phyloP scores from a whole-genome alignment of 2,329 filamentous ascomycete genomes.

The Pseudocercospora ulei region DNA sequence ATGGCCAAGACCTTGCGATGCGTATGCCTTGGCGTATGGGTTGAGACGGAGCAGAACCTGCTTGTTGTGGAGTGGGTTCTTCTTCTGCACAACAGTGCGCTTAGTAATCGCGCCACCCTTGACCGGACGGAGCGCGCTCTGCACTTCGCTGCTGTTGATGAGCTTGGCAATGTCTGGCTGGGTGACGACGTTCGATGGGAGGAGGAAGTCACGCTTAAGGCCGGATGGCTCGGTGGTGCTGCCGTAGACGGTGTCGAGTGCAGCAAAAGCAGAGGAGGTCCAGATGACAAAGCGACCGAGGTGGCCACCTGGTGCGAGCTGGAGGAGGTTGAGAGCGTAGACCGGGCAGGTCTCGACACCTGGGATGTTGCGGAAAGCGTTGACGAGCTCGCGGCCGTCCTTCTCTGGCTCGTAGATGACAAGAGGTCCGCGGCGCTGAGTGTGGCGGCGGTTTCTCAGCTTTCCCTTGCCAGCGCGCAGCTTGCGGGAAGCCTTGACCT shows the following conservation, averaged over 20 bases:
- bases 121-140: slow-evolving; percentile 85
- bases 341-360: slow-evolving; percentile 95
- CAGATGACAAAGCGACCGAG: slow-evolving; percentile 98
- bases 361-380: slow-evolving; percentile 96
- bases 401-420: slow-evolving; percentile 94
- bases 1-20: slow-evolving; percentile 73
- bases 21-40: slow-evolving; percentile 88
- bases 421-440: slow-evolving; percentile 93
- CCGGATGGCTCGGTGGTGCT: slow-evolving; percentile 78
- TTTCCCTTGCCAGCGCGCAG: slow-evolving; percentile 98
- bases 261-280: slow-evolving; percentile 93
- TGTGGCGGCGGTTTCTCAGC: slow-evolving; percentile 89
- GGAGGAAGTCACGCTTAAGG: slow-evolving; percentile 98
- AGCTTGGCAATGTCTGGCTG: slow-evolving; percentile 94
- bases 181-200: slow-evolving; percentile 82
- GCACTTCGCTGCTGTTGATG: slow-evolving; percentile 98
- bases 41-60: slow-evolving; percentile 97
- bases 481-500: slow-evolving; percentile 95
- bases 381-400: slow-evolving; percentile 88
- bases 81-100: slow-evolving; percentile 90
- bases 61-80: slow-evolving; percentile 99
- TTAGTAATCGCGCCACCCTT: slow-evolving; percentile 86
- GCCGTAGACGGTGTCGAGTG: slow-evolving; percentile 94
- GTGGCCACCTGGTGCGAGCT: slow-evolving; percentile 97
- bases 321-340: slow-evolving; percentile 92